Evolutionary conservation across 73 alveolate genomes (phyloP).

Genomic region (Tetrahymena elliotti): DNA sequence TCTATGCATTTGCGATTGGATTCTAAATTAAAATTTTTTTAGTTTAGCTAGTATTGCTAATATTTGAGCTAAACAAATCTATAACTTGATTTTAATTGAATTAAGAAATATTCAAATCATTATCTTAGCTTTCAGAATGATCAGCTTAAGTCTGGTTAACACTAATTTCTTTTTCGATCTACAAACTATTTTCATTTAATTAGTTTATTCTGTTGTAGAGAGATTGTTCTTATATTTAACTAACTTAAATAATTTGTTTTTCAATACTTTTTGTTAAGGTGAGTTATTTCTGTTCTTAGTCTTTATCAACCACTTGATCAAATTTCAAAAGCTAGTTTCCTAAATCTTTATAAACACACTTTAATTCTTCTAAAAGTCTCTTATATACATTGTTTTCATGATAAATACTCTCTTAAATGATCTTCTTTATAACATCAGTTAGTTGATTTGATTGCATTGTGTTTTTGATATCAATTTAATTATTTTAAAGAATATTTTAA

Average conservation of each 20-base stretch:
- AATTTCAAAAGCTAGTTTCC: neutral
- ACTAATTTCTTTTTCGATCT: neutral
- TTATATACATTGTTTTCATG: neutral
- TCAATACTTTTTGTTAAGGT: neutral
- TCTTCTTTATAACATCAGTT: neutral
- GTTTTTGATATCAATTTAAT: neutral
- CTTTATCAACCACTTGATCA: neutral
- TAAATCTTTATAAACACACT: neutral
- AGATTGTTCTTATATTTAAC: neutral
- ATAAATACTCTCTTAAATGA: neutral
- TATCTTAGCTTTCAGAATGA: neutral
- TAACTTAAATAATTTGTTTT: too few relatives aligned
- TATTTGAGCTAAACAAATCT: neutral
- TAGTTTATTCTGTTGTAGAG: neutral
- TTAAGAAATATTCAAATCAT: neutral
- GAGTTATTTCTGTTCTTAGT: neutral
- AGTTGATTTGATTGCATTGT: neutral
- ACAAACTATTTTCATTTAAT: neutral
- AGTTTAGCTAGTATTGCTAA: neutral
- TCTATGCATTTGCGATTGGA: neutral
- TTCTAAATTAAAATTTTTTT: too few relatives aligned
- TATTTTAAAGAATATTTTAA: neutral
- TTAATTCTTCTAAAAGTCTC: neutral
- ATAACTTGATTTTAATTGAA: neutral
- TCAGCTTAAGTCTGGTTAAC: neutral